These are phyloP conservation scores for Mycosarcoma mackinlayi DNA, from an alignment of 1,284 basidiomycete genomes.

Conservation along the genomic window DNA sequence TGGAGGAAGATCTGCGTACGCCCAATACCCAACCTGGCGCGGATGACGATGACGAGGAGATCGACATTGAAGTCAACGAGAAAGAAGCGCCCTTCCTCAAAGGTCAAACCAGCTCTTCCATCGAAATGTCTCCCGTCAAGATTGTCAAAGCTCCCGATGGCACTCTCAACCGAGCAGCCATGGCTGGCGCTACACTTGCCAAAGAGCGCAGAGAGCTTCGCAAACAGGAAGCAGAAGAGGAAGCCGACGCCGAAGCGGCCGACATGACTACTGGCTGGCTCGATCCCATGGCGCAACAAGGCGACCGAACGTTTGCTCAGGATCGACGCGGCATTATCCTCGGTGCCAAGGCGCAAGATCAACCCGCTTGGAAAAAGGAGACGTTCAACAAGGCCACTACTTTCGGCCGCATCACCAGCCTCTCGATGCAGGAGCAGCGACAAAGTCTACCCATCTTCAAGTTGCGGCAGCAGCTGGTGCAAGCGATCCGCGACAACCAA, in stretches of 20 bases:
- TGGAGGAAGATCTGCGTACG: conserved; percentile 73
- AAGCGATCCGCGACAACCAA: conserved; percentile 95
- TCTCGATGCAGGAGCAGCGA: conserved; percentile 94
- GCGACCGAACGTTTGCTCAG: conserved; percentile 90
- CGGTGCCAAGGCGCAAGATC: conserved; percentile 83
- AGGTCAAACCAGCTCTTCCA: conserved; percentile 92
- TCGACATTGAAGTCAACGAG: conserved; percentile 96
- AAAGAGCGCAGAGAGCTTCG: conserved; percentile 94
- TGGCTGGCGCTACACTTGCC: conserved; percentile 89
- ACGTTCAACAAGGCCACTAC: conserved; percentile 97
- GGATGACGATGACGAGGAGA: conserved; percentile 72
- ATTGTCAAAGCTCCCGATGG: conserved; percentile 77
- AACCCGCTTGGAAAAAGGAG: conserved; percentile 90
- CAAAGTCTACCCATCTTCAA: conserved; percentile 94
- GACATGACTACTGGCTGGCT: conserved; percentile 96
- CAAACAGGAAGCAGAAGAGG: conserved; percentile 92
- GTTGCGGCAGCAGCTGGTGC: conserved; percentile 87
- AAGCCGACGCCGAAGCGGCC: conserved; percentile 89
- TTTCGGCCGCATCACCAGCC: conserved; percentile 87
- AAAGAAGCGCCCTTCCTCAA: conserved; percentile 96
- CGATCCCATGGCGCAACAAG: conserved; percentile 92
- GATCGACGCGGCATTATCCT: conserved; percentile 85
- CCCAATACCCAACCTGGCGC: conserved; percentile 51
- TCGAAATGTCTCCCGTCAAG: conserved; percentile 96
- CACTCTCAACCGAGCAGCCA: conserved; percentile 87